Conservation (phyloP, 106 monocot species). For the Chionographis japonica region DNA sequence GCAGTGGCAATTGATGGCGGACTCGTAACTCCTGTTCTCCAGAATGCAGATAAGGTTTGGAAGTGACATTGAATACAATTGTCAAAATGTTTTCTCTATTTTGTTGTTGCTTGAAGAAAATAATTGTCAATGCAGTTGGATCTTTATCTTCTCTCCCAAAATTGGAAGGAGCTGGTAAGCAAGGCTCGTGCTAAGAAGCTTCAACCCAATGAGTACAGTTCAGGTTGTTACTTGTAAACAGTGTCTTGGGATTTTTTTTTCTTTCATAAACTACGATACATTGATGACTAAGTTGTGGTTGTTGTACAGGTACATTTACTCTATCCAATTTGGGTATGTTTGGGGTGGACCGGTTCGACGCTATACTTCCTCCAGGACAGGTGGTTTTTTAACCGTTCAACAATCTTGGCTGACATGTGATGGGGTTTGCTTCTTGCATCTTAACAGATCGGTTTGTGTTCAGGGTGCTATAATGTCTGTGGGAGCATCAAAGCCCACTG, state of each 20-base stretch:
- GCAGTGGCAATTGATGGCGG: constrained; percentile 98
- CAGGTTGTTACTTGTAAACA: constrained; percentile 37
- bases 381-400: constrained; percentile 15
- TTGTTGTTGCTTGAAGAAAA: neutral
- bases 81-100: neutral
- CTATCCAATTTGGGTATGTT: constrained; percentile 97
- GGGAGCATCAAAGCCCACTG: constrained; percentile 91
- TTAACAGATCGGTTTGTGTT: constrained; percentile 4
- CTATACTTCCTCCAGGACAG: constrained; percentile 97
- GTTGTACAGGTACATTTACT: constrained; percentile 78
- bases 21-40: constrained; percentile 92
- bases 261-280: neutral
- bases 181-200: constrained; percentile 91
- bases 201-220: constrained; percentile 85
- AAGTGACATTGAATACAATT: neutral
- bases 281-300: neutral
- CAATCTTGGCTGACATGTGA: neutral
- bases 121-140: constrained; percentile 51
- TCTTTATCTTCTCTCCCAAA: constrained; percentile 85
- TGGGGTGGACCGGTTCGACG: constrained; percentile 96
- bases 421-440: neutral
- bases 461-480: constrained; percentile 98
- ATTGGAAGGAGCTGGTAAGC: constrained; percentile 85
- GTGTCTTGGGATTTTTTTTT: neutral
- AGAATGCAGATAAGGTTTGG: constrained; percentile 91